Base-by-base conservation (phyloP, 129 eudicot genomes). In the Sambucus nigra region DNA sequence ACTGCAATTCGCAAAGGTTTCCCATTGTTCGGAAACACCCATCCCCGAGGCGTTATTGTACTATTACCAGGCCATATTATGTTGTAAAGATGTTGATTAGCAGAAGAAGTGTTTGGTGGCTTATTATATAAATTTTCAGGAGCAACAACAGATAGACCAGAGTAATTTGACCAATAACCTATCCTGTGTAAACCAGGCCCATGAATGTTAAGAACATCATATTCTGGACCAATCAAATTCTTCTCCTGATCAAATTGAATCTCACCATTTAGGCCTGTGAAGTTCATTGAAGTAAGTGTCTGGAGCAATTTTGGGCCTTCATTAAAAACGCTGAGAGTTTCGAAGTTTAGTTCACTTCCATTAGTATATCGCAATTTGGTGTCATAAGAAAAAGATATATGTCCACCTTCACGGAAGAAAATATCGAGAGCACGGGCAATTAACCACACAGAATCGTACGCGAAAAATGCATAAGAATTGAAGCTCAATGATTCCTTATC, bases 1-100 rank as follows among this genome's bases (percentile, higher is more conserved):
- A 69, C 74, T 28, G 53, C 74, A 51, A 69, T 33, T 25, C 63
- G 59, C 61, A 60, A 60, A 28, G 68, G 50, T 22, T 53, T 60
- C 22, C 74, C 74, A 53, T 69, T 60, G 32, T 69, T 60, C 4
- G 68, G 61, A 53, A 67, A 67, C 6, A 67, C 73, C 73, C 73
- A 67, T 47, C 73, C 73, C 29, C 66, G 51, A 16, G 73, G 73
- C 17, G 8, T 19, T 25, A 13, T 47, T 7, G 29, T 4, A 40
- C 65, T 48, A 27, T 49, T 60, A 18, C 66, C 66, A 20, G 73
- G 73, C 73, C 73, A 67, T 11, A 67, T 49, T 20, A 59, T 60
- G 27, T 44, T 28, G 24, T 38, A 20, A 35, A 67, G 73, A 6
- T 28, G 51, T 19, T 67, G 66, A 28, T 25, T 51, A 23, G 25